Conservation (phyloP, 768 basidiomycete genomes). For the Lentinula detonsa region DNA sequence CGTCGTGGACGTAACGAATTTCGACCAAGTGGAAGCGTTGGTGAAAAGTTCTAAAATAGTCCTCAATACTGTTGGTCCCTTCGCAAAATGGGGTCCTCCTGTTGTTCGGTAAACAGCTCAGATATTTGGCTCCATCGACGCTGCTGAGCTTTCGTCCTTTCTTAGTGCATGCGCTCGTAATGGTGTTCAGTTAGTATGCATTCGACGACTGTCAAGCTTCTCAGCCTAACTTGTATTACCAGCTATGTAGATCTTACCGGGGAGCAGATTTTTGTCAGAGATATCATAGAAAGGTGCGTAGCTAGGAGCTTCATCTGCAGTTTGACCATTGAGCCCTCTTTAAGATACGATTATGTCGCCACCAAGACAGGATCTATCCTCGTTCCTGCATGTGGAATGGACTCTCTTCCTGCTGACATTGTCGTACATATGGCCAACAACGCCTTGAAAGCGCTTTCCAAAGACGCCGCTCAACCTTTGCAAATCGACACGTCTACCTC, state of each 20-base stretch:
- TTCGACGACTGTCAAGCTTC: too few relatives aligned
- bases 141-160: not conserved
- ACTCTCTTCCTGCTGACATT: conserved; percentile 74
- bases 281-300: conserved; percentile 55
- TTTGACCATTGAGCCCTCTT: not conserved
- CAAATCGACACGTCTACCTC: conserved; percentile 52
- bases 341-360: conserved; percentile 68
- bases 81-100: conserved; percentile 62
- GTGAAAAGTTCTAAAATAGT: conserved; percentile 61
- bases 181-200: conserved; percentile 45
- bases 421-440: conserved; percentile 62
- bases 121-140: not conserved
- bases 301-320: conserved; percentile 7
- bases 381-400: conserved; percentile 73
- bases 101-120: conserved; percentile 51
- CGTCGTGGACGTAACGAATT: conserved; percentile 55
- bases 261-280: conserved; percentile 60
- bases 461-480: conserved; percentile 15
- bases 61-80: conserved; percentile 76
- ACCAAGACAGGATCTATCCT: conserved; percentile 67
- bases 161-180: conserved; percentile 64
- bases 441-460: conserved; percentile 46
- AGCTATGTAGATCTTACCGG: conserved; percentile 79
- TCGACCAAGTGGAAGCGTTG: conserved; percentile 44
- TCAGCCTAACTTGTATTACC: not conserved